Percentiles rank a stretch among this genome's conserved stretches.
These are phyloP conservation scores for Selaginella tamariscina DNA, from an alignment of 75 land plant species.

Conservation along the genomic window DNA sequence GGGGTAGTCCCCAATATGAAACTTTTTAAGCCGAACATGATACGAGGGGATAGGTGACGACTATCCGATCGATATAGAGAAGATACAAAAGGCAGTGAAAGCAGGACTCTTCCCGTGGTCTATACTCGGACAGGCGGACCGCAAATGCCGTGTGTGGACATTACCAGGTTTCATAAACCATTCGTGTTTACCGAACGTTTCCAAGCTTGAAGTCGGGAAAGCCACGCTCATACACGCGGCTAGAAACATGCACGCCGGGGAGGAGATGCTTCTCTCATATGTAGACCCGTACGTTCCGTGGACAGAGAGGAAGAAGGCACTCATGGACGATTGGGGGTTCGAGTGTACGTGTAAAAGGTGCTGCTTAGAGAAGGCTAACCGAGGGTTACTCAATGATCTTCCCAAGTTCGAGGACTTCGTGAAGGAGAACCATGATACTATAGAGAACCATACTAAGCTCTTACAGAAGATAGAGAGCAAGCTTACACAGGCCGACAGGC, in stretches of 20 bases:
- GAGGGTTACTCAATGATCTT: neutral
- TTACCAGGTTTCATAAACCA: constrained; percentile 75
- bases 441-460: neutral
- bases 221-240: constrained; percentile 51
- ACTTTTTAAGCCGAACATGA: neutral
- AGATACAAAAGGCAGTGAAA: neutral
- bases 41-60: neutral
- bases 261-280: constrained; percentile 70
- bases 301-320: constrained; percentile 31
- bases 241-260: constrained; percentile 56
- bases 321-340: constrained; percentile 59
- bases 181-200: constrained; percentile 62
- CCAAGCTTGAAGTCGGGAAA: constrained; percentile 56
- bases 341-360: constrained; percentile 37
- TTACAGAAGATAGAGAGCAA: neutral
- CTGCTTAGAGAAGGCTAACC: neutral
- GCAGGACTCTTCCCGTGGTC: neutral
- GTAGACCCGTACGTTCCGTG: constrained; percentile 50
- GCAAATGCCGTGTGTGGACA: constrained; percentile 44
- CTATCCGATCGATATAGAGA: neutral
- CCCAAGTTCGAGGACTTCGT: neutral
- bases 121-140: neutral
- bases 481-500: neutral
- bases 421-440: neutral
- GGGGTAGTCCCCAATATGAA: neutral